These are phyloP conservation scores for Corylus heterophylla DNA, from an alignment of 306 rosid species.

Conservation along the genomic window DNA sequence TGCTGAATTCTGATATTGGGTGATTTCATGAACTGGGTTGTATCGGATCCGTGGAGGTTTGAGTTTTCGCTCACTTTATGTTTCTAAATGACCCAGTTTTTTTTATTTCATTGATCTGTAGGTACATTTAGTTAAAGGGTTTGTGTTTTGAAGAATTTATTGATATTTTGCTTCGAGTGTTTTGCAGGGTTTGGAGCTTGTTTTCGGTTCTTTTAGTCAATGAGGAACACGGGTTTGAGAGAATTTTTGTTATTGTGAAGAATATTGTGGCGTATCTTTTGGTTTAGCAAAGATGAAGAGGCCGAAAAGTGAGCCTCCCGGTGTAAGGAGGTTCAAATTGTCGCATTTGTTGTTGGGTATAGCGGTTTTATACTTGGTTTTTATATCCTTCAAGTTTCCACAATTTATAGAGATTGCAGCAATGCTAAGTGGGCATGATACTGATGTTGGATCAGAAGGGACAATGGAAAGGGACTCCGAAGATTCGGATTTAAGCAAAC, in stretches of 20 bases:
- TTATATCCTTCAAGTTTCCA: slow-evolving; percentile 75
- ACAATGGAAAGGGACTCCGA: slow-evolving; percentile 32
- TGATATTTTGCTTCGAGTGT: slow-evolving; percentile 1
- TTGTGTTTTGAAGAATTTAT: slow-evolving; percentile 23
- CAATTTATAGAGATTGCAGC: slow-evolving; percentile 60
- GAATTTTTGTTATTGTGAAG: slow-evolving; percentile 33
- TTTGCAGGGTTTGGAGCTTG: slow-evolving; percentile 20
- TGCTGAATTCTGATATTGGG: slow-evolving; percentile 40
- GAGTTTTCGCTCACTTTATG: slow-evolving; percentile 10
- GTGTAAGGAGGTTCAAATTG: slow-evolving; percentile 65
- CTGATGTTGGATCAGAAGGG: slow-evolving; percentile 45
- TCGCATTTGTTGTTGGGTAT: slow-evolving; percentile 70
- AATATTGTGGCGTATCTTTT: slow-evolving; percentile 25
- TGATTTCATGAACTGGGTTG: slow-evolving; percentile 38
- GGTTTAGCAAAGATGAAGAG: slow-evolving; percentile 59
- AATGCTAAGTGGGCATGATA: slow-evolving; percentile 75
- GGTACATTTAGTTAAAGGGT: slow-evolving; percentile 16
- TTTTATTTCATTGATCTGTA: slow-evolving; percentile 17
- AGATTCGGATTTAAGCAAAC: slow-evolving; percentile 61
- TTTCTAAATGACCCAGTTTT: background rate
- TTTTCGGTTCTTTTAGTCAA: slow-evolving; percentile 26
- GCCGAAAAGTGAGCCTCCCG: slow-evolving; percentile 61
- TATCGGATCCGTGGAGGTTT: slow-evolving; percentile 16
- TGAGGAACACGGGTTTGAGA: slow-evolving; percentile 32
- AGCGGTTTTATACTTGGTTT: slow-evolving; percentile 74